These are phyloP conservation scores for Astrothelium subdiscretum DNA, from an alignment of 495 filamentous ascomycete species.

Conservation along the genomic window DNA sequence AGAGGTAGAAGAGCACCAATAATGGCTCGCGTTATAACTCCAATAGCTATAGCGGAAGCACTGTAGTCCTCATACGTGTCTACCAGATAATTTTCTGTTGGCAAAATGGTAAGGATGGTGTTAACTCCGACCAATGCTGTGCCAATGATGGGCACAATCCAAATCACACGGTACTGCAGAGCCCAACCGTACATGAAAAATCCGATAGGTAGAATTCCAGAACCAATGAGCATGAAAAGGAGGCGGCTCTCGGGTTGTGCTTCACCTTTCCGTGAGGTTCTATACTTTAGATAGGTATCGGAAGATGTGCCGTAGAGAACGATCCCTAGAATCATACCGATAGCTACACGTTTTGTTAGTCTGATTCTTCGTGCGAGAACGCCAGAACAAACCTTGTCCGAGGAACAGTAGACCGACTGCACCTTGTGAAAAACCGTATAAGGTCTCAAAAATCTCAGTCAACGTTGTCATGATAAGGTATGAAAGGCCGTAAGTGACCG, in stretches of 20 bases:
- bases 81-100: background rate
- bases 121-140: conserved; percentile 40
- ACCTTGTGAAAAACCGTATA: background rate
- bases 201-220: conserved; percentile 48
- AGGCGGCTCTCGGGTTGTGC: conserved; percentile 49
- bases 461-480: background rate
- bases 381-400: background rate
- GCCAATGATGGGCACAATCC: conserved; percentile 65
- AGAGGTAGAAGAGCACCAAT: background rate
- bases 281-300: background rate
- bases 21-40: background rate
- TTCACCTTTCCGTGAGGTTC: background rate
- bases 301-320: background rate
- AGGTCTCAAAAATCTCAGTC: background rate
- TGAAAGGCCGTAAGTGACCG: background rate
- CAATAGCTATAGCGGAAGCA: background rate
- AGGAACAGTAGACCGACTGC: background rate
- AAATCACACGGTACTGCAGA: conserved; percentile 48
- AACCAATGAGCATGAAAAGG: conserved; percentile 49
- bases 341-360: background rate
- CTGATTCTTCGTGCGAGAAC: background rate
- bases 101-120: conserved; percentile 23
- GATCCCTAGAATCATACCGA: background rate
- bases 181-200: conserved; percentile 66
- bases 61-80: background rate